A percentile compares a stretch with the other conserved stretches of the same genome.
phyloP scores from a whole-genome alignment of 495 filamentous ascomycete genomes.

The Hypoxylon fuscum region DNA sequence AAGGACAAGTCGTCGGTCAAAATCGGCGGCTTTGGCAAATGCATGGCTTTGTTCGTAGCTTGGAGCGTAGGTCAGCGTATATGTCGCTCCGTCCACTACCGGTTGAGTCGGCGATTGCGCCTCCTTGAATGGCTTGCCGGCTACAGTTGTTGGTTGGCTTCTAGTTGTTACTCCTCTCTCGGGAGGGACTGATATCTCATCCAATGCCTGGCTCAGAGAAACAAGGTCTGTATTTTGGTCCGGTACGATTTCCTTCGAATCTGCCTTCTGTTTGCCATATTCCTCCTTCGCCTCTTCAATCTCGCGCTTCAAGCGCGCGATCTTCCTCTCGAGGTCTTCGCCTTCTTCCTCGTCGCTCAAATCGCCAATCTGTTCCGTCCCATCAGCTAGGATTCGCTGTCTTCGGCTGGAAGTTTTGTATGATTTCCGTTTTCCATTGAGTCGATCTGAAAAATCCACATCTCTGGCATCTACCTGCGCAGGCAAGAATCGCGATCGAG shows the following conservation, averaged over 20 bases:
- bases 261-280: slow-evolving; percentile 60
- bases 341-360: slow-evolving; percentile 73
- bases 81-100: slow-evolving; percentile 47
- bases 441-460: slow-evolving; percentile 84
- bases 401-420: slow-evolving; percentile 78
- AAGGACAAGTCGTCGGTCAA: slow-evolving; percentile 79
- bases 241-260: slow-evolving; percentile 42
- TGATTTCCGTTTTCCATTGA: slow-evolving; percentile 78
- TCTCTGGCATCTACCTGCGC: slow-evolving; percentile 76
- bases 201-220: slow-evolving; percentile 72
- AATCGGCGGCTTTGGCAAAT: slow-evolving; percentile 83
- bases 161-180: slow-evolving; percentile 44
- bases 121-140: slow-evolving; percentile 11
- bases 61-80: slow-evolving; percentile 65
- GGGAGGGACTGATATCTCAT: slow-evolving; percentile 59
- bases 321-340: slow-evolving; percentile 75
- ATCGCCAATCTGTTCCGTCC: slow-evolving; percentile 70
- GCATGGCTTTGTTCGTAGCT: slow-evolving; percentile 68
- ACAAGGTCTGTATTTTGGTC: slow-evolving; percentile 55
- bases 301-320: slow-evolving; percentile 80
- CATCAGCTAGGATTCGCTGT: slow-evolving; percentile 66
- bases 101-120: slow-evolving; percentile 20
- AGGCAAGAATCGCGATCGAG: slow-evolving; percentile 80
- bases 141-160: slow-evolving; percentile 33
- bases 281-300: slow-evolving; percentile 80